These are phyloP conservation scores for Entophlyctis luteolus DNA, from an alignment of 192 early-diverging fungal genomes.

Conservation along the genomic window DNA sequence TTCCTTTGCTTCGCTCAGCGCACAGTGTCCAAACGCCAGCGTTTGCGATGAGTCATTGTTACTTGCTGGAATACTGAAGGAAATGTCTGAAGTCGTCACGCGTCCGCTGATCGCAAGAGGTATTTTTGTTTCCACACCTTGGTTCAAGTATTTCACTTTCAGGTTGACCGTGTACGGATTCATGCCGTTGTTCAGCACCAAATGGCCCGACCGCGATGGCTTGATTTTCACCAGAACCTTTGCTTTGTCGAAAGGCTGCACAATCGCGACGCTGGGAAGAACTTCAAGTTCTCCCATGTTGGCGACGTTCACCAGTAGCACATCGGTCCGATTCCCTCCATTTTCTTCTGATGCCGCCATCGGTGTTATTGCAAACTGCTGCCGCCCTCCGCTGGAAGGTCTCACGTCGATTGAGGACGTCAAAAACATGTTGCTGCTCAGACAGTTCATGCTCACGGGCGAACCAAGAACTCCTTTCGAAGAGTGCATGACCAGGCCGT, in stretches of 20 bases:
- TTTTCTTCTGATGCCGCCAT: too few relatives aligned
- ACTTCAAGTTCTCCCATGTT: slow-evolving; percentile 29
- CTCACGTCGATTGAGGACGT: too few relatives aligned
- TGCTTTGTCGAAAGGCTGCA: slow-evolving; percentile 22
- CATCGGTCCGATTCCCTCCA: slow-evolving; percentile 11
- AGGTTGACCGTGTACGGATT: slow-evolving; percentile 12
- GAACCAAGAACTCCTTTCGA: too few relatives aligned
- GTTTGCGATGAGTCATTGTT: not conserved
- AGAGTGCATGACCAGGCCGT: too few relatives aligned
- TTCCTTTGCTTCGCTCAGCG: slow-evolving; percentile 15
- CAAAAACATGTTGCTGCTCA: too few relatives aligned
- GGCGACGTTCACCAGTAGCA: slow-evolving; percentile 10
- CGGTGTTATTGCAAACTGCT: not conserved
- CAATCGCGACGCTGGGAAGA: slow-evolving; percentile 16
- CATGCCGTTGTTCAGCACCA: slow-evolving; percentile 17
- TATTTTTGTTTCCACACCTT: slow-evolving; percentile 23
- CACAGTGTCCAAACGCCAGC: slow-evolving; percentile 13
- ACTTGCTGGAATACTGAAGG: slow-evolving; percentile 13
- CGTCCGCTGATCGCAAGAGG: slow-evolving; percentile 6
- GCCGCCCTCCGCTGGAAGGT: not conserved
- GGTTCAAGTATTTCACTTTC: slow-evolving; percentile 22
- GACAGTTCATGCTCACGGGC: too few relatives aligned
- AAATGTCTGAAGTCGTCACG: slow-evolving; percentile 27
- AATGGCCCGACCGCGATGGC: slow-evolving; percentile 21
- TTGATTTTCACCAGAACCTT: slow-evolving; percentile 21